phyloP scores from a whole-genome alignment of 2,329 filamentous ascomycete genomes.

The Microdochium paspali region DNA sequence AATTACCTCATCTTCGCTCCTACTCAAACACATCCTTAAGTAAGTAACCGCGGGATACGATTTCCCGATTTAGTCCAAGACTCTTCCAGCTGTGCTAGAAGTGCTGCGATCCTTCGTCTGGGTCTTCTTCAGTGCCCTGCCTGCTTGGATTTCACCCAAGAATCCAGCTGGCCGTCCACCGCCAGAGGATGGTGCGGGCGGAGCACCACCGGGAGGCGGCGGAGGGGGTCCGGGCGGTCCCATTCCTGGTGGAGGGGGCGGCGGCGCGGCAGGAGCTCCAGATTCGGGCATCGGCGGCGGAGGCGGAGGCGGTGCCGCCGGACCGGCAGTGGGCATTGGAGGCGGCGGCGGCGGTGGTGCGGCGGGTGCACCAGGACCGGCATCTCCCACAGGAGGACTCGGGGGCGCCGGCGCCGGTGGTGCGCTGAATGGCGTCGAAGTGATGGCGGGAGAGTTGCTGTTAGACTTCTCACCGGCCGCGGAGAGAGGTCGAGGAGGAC shows the following conservation, averaged over 20 bases:
- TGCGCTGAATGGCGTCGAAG: slow-evolving; percentile 22
- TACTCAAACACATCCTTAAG: no score
- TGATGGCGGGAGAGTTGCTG: slow-evolving; percentile 26
- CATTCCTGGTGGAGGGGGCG: slow-evolving; percentile 26
- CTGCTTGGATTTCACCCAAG: slow-evolving; percentile 74
- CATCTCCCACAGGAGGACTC: slow-evolving; percentile 8
- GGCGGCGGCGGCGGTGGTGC: slow-evolving; percentile 23
- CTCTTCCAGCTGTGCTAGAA: slow-evolving; percentile 65
- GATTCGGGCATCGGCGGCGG: slow-evolving; percentile 27
- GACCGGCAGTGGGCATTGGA: slow-evolving; percentile 24
- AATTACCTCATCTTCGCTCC: no score
- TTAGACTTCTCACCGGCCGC: slow-evolving; percentile 63
- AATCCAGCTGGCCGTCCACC: slow-evolving; percentile 51
- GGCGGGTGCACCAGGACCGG: background rate
- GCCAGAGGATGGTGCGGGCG: slow-evolving; percentile 34
- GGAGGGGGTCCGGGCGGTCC: slow-evolving; percentile 29
- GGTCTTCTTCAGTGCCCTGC: slow-evolving; percentile 75
- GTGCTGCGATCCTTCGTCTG: slow-evolving; percentile 79
- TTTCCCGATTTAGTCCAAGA: slow-evolving; percentile 37
- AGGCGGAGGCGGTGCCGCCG: slow-evolving; percentile 22
- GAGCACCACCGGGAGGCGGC: slow-evolving; percentile 31
- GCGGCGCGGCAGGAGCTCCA: slow-evolving; percentile 29
- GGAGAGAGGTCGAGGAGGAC: slow-evolving; percentile 77
- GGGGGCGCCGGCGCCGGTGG: slow-evolving; percentile 17
- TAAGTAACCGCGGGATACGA: background rate